Conservation (phyloP, 139 green algal species). For the Coelastrella sp. region DNA sequence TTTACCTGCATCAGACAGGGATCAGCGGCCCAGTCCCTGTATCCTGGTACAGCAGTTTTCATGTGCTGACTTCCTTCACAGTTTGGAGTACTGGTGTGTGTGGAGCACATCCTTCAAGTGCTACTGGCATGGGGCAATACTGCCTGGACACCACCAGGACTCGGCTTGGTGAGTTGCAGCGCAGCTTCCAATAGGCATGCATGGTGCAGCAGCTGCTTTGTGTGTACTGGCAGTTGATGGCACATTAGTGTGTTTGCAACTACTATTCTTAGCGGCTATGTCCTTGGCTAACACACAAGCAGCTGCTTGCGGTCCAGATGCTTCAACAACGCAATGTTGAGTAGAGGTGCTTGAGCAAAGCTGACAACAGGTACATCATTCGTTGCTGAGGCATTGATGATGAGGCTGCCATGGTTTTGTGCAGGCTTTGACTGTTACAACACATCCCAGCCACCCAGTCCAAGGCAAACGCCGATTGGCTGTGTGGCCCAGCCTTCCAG, state of each 20-base stretch:
- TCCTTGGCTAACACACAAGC: not conserved
- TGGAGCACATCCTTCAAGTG: not conserved
- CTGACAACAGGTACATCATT: too few relatives aligned
- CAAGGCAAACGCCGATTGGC: not conserved
- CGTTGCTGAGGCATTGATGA: too few relatives aligned
- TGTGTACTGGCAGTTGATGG: not conserved
- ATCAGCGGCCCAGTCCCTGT: not conserved
- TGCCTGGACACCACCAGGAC: slow-evolving; percentile 19
- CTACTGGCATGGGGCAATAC: not conserved
- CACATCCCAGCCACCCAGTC: not conserved
- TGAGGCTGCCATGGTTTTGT: not conserved
- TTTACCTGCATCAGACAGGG: slow-evolving; percentile 5
- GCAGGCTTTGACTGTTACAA: slow-evolving; percentile 1
- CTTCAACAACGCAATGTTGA: not conserved
- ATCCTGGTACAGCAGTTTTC: not conserved
- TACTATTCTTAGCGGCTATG: not conserved
- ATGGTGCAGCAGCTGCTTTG: not conserved
- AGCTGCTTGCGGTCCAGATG: not conserved
- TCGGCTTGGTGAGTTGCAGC: not conserved
- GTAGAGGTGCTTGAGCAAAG: not conserved
- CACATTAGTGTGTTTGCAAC: not conserved
- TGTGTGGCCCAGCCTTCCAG: not conserved
- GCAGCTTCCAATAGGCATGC: not conserved
- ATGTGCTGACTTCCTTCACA: not conserved
- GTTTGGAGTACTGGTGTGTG: slow-evolving; percentile 18